Evolutionary conservation across 1,139 yeast species (phyloP).

Genomic region (Suhomyces terraborum): DNA sequence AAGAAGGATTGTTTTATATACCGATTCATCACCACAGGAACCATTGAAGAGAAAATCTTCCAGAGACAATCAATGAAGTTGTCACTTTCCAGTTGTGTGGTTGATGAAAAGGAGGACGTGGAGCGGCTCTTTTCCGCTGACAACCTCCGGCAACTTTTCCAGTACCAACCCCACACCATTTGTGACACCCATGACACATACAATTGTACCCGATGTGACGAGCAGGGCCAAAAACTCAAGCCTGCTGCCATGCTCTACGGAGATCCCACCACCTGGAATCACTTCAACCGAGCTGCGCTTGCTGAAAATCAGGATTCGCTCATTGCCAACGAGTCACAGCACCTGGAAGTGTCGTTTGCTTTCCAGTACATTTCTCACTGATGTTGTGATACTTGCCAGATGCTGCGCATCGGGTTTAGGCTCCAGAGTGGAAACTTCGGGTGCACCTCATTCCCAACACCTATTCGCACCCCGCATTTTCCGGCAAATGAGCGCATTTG

Average conservation of each 20-base stretch:
- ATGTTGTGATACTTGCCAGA: neutral
- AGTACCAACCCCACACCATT: conserved; percentile 63
- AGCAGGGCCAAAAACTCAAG: conserved; percentile 57
- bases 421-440: neutral
- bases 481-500: conserved; percentile 2
- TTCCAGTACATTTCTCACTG: conserved; percentile 90
- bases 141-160: conserved; percentile 72
- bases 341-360: conserved; percentile 76
- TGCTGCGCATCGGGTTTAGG: too few species aligned
- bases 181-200: conserved; percentile 95
- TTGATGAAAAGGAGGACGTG: conserved; percentile 94
- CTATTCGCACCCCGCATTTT: conserved; percentile 8
- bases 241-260: conserved; percentile 95
- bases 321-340: conserved; percentile 68
- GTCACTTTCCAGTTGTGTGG: conserved; percentile 92
- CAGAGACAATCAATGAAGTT: conserved; percentile 94
- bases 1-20: conserved; percentile 95
- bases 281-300: conserved; percentile 65
- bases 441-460: too few species aligned
- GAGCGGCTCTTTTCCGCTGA: conserved; percentile 89
- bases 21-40: conserved; percentile 89
- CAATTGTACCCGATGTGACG: conserved; percentile 78
- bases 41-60: conserved; percentile 93
- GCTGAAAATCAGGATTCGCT: conserved; percentile 71
- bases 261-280: conserved; percentile 98